Evolutionary conservation across 371 early-diverging fungal genomes (phyloP).

Genomic region (Apophysomyces sp.): DNA sequence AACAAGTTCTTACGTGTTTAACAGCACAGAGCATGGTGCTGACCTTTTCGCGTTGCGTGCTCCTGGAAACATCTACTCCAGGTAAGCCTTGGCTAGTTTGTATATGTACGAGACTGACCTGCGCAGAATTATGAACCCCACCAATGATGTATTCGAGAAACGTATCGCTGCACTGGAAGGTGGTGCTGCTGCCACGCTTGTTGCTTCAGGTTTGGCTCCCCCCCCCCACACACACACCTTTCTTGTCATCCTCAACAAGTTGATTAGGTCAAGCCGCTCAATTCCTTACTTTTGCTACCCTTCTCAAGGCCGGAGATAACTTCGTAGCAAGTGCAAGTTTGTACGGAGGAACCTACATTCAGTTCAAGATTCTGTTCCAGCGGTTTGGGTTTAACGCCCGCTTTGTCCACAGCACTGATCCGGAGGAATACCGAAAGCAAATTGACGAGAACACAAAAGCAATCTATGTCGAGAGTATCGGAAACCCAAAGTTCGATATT

Average conservation of each 20-base stretch:
- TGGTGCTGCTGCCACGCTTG: conserved; percentile 62
- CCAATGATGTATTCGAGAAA: conserved; percentile 85
- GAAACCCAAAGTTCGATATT: conserved; percentile 83
- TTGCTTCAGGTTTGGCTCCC: conserved; percentile 46
- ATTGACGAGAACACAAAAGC: conserved; percentile 88
- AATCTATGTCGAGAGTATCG: conserved; percentile 84
- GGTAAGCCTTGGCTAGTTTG: conserved; percentile 31
- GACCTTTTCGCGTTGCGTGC: conserved; percentile 71
- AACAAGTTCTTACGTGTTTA: conserved; percentile 77
- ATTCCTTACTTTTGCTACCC: conserved; percentile 73
- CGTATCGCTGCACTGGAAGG: conserved; percentile 88
- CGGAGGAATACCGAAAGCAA: conserved; percentile 58
- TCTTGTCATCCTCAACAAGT: conserved; percentile 19
- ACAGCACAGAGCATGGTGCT: conserved; percentile 75
- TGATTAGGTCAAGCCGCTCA: conserved; percentile 83
- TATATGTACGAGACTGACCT: not conserved
- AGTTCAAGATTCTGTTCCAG: conserved; percentile 81
- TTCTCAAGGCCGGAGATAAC: conserved; percentile 80
- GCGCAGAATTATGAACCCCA: conserved; percentile 70
- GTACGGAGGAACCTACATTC: conserved; percentile 90
- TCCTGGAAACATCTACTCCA: conserved; percentile 77
- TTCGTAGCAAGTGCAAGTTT: conserved; percentile 76
- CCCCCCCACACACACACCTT: not conserved
- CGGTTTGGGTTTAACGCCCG: conserved; percentile 78
- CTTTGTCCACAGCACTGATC: conserved; percentile 73